Conservation (phyloP, 2,329 filamentous ascomycete species). For the Aschersonia sp. region DNA sequence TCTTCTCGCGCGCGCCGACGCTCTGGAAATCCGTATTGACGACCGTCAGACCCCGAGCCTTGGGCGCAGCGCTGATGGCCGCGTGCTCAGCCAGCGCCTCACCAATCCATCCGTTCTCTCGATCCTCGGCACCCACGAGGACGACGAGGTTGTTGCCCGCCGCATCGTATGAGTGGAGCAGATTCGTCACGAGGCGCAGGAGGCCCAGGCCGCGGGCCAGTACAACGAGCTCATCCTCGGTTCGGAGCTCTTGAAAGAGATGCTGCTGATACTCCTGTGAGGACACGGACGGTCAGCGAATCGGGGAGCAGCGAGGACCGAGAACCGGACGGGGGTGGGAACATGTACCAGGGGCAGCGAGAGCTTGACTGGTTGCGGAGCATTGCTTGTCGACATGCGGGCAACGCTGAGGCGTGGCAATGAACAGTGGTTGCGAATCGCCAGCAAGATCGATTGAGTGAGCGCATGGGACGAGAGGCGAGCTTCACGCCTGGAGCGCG, state of each 20-base stretch:
- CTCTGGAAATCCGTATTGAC: constrained; percentile 93
- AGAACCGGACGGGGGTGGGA: background rate
- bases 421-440: no score
- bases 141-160: constrained; percentile 88
- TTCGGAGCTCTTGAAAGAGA: constrained; percentile 78
- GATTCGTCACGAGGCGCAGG: constrained; percentile 83
- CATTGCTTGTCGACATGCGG: constrained; percentile 38
- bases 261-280: constrained; percentile 78
- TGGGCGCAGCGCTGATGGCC: constrained; percentile 69
- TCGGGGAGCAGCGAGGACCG: background rate
- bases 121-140: constrained; percentile 76
- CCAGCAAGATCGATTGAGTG: no score
- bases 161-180: constrained; percentile 92
- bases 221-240: constrained; percentile 87
- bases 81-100: constrained; percentile 93
- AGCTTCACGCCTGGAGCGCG: no score
- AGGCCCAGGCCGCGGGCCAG: constrained; percentile 86
- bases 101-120: constrained; percentile 94
- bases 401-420: constrained; percentile 2
- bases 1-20: constrained; percentile 75
- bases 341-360: constrained; percentile 44
- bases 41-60: constrained; percentile 72
- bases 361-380: constrained; percentile 60
- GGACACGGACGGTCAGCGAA: background rate
- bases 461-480: no score